phyloP scores from a whole-genome alignment of 768 basidiomycete genomes.

The Termitomyces heimii region DNA sequence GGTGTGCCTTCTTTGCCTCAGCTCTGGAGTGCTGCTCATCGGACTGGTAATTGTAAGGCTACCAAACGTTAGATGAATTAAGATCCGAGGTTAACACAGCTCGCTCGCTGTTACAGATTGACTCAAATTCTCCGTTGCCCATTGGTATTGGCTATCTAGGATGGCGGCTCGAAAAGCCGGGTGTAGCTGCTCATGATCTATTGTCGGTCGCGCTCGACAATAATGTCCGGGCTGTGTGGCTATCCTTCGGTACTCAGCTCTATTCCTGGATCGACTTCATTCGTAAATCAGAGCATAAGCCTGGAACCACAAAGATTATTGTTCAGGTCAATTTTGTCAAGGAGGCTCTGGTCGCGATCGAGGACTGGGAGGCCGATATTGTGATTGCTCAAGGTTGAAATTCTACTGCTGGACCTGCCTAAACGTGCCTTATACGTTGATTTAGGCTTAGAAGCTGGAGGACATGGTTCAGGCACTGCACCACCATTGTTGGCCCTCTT shows the following conservation, averaged over 20 bases:
- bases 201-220: constrained; percentile 47
- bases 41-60: constrained; percentile 35
- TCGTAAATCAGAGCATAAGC: constrained; percentile 44
- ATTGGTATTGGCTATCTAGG: constrained; percentile 73
- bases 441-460: constrained; percentile 74
- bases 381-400: constrained; percentile 70
- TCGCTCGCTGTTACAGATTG: constrained; percentile 33
- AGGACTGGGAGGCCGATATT: constrained; percentile 67
- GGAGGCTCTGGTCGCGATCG: constrained; percentile 53
- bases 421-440: constrained; percentile 3
- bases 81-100: constrained; percentile 47
- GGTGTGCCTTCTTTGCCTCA: constrained; percentile 28
- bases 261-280: constrained; percentile 56
- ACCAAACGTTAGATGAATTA: constrained; percentile 37
- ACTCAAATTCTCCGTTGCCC: constrained; percentile 33
- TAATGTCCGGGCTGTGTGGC: constrained; percentile 63
- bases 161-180: constrained; percentile 60
- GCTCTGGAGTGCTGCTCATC: background rate
- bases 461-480: constrained; percentile 58
- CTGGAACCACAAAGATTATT: constrained; percentile 48
- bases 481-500: constrained; percentile 58
- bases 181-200: constrained; percentile 30
- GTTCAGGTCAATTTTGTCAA: constrained; percentile 57
- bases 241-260: constrained; percentile 61
- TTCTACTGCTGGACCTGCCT: background rate